These are phyloP conservation scores for Phialemoniopsis sp. DNA, from an alignment of 2,329 filamentous ascomycete species.

Conservation along the genomic window DNA sequence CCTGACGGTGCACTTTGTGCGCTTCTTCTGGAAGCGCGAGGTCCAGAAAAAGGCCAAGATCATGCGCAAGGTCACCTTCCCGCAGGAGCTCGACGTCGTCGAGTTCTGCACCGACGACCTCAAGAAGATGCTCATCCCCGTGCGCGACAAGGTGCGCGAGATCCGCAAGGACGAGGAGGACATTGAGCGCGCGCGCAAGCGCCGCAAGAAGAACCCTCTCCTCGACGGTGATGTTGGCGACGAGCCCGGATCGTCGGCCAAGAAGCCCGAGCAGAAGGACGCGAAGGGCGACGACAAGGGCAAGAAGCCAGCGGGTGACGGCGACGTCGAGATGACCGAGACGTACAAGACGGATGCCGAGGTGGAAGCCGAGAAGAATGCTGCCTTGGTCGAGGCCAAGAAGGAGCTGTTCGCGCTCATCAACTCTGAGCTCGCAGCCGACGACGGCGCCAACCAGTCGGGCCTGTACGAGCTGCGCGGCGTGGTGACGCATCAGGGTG, in stretches of 20 bases:
- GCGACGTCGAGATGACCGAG: conserved; percentile 69
- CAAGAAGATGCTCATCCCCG: conserved; percentile 75
- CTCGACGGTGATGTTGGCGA: conserved; percentile 30
- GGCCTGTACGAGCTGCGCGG: conserved; percentile 93
- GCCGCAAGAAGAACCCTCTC: conserved; percentile 64
- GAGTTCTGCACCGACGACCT: conserved; percentile 95
- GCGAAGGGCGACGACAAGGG: conserved; percentile 38
- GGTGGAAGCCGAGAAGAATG: conserved; percentile 79
- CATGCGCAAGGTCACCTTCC: conserved; percentile 97
- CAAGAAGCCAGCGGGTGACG: conserved; percentile 45
- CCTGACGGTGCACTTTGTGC: conserved; percentile 92
- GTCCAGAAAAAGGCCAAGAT: conserved; percentile 99
- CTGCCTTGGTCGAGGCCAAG: conserved; percentile 73
- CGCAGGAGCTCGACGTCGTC: conserved; percentile 84
- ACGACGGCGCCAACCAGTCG: conserved; percentile 85
- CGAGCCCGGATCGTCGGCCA: conserved; percentile 11
- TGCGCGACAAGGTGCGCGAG: conserved; percentile 95
- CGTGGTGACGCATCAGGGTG: conserved; percentile 93
- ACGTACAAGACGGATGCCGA: conserved; percentile 92
- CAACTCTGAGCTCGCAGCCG: conserved; percentile 66
- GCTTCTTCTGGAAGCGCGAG: conserved; percentile 96
- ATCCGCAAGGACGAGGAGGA: conserved; percentile 94
- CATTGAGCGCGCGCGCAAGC: conserved; percentile 84
- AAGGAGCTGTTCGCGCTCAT: conserved; percentile 82
- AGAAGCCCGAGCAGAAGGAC: conserved; percentile 46